phyloP scores from a whole-genome alignment of 208 protist species.

The Acanthamoeba sp. region DNA sequence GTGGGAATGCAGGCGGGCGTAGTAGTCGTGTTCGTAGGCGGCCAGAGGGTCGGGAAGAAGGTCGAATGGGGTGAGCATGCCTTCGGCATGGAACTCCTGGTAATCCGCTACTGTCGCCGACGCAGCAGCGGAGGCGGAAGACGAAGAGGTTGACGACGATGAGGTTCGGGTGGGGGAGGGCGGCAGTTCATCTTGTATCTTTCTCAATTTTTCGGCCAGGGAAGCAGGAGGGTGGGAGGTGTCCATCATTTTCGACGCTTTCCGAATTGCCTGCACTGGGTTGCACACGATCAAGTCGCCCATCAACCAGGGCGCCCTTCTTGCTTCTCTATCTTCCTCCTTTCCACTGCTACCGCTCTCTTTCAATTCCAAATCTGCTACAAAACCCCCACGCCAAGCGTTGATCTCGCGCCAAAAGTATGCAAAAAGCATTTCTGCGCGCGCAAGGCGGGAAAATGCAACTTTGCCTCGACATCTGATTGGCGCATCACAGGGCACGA shows the following conservation, averaged over 20 bases:
- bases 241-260: conserved; percentile 56
- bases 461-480: too few species aligned
- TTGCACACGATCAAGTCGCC: conserved; percentile 13
- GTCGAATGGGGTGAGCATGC: conserved; percentile 65
- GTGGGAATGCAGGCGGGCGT: neutral
- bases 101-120: neutral
- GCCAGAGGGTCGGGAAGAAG: conserved; percentile 13
- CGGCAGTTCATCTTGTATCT: conserved; percentile 13
- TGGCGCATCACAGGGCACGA: neutral
- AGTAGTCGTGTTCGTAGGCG: conserved; percentile 28
- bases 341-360: neutral
- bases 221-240: neutral
- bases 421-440: neutral
- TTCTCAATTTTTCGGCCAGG: conserved; percentile 7
- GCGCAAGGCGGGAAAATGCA: neutral
- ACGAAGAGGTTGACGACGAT: neutral
- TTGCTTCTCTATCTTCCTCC: neutral
- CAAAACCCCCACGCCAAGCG: neutral
- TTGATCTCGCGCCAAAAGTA: neutral
- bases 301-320: neutral
- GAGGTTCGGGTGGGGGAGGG: neutral
- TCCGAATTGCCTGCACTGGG: neutral
- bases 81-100: conserved; percentile 60
- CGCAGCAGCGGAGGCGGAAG: neutral
- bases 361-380: neutral